These are phyloP conservation scores for Pseudopithomyces maydicus DNA, from an alignment of 2,329 filamentous ascomycete genomes.

Conservation along the genomic window DNA sequence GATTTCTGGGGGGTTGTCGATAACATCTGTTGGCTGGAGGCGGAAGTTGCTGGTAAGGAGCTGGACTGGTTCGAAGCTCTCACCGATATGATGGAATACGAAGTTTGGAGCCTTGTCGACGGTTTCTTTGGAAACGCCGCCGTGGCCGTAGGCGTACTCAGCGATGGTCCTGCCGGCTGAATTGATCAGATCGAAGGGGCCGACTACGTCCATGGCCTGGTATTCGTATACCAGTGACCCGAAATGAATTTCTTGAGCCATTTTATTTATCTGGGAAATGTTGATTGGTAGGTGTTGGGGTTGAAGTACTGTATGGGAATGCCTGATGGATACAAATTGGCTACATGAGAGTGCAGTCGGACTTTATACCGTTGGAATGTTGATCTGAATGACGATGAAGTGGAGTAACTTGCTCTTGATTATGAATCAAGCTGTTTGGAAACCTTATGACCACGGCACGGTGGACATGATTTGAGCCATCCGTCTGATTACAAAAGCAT, in stretches of 20 bases:
- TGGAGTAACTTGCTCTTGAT: too few relatives aligned
- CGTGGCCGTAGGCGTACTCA: neutral
- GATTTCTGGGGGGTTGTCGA: conserved; percentile 2
- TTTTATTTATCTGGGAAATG: neutral
- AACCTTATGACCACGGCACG: too few relatives aligned
- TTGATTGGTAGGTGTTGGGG: too few relatives aligned
- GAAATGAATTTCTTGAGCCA: neutral
- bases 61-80: neutral
- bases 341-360: too few relatives aligned
- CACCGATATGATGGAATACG: neutral
- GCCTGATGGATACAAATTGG: too few relatives aligned
- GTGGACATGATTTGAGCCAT: too few relatives aligned
- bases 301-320: too few relatives aligned
- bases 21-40: neutral
- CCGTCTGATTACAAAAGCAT: too few relatives aligned
- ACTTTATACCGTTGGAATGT: too few relatives aligned
- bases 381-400: too few relatives aligned
- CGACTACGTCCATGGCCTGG: neutral
- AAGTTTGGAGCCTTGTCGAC: neutral
- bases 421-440: too few relatives aligned
- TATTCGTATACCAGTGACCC: neutral
- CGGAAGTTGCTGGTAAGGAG: neutral
- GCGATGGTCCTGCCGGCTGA: neutral
- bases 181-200: neutral
- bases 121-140: neutral